These are phyloP conservation scores for Boletus barrowsii DNA, from an alignment of 768 basidiomycete species.

Conservation along the genomic window DNA sequence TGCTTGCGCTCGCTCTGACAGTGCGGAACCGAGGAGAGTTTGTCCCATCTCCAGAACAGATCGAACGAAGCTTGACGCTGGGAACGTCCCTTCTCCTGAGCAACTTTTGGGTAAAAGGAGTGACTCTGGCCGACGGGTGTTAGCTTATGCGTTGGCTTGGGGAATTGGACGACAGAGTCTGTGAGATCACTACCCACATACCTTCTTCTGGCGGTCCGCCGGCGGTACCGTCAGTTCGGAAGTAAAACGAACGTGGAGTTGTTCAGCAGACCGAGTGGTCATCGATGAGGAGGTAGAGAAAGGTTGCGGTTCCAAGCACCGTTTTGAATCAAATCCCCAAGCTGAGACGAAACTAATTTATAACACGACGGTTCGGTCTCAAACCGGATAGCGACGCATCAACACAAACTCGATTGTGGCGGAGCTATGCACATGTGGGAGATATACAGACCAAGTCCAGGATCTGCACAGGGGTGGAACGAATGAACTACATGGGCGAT, in stretches of 20 bases:
- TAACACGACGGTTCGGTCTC: neutral
- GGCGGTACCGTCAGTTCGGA: slow-evolving; percentile 31
- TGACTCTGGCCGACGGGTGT: slow-evolving; percentile 14
- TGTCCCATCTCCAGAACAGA: slow-evolving; percentile 35
- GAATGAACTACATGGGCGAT: neutral
- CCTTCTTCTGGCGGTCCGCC: slow-evolving; percentile 32
- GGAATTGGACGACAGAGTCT: no score
- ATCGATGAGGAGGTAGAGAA: slow-evolving; percentile 17
- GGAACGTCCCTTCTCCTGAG: slow-evolving; percentile 35
- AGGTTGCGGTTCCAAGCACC: neutral
- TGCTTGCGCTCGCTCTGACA: neutral
- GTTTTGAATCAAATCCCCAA: neutral
- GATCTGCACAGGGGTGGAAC: neutral
- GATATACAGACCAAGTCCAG: slow-evolving; percentile 6
- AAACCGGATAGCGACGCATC: neutral
- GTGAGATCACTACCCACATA: slow-evolving; percentile 5
- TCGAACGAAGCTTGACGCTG: slow-evolving; percentile 35
- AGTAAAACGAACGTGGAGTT: slow-evolving; percentile 32
- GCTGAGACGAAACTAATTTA: slow-evolving; percentile 3
- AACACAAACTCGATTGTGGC: slow-evolving; percentile 10
- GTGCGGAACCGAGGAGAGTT: slow-evolving; percentile 24
- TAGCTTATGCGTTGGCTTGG: neutral
- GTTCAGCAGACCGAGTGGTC: slow-evolving; percentile 11
- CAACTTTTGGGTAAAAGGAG: slow-evolving; percentile 40
- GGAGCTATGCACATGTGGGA: slow-evolving; percentile 4